Base-by-base conservation (phyloP, 768 basidiomycete genomes). In the Clavaria fumosa region DNA sequence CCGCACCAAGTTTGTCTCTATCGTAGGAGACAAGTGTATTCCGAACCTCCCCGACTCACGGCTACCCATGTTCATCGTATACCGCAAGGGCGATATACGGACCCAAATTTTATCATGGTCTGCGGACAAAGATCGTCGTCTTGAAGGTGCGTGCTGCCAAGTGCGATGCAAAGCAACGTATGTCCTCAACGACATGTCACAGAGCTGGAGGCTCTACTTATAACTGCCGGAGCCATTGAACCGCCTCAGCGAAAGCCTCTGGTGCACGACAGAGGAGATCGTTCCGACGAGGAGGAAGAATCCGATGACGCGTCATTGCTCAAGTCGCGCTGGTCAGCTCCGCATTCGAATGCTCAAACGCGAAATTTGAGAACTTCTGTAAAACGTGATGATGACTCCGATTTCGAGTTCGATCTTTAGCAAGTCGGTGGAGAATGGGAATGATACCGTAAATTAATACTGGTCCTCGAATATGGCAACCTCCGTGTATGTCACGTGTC, bases 11-110 rank as follows among this genome's bases (percentile, higher is more conserved):
- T 95, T 99, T 47, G 81, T 96, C 43, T 88, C 85, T 7, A 97
- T 97, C 48, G 75, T 90, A 3, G 89, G 90, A 24, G 73, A 85
- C 59, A 89, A 89, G 56, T 93, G 89, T 61, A 95, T 99, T 48
- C 77, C 84, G n/a, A 80, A 96, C 57, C 76, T 97, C 23, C 93
- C 91, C 10, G 95, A 96, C 48, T 66, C 72, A 24, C 76, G 89
- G 36, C 59, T 89, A 27, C 95, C 95, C 1, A 97, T 93, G 67
- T 61, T 97, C 40, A 76, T 99, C 45, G 61, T 93, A 21, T 97
- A 99, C 58, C 75, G 82, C 32, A 80, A 79, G 47, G 95, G 95
- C n/a, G 81, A 90, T 31, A 79, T 97, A 23, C 63, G 70, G 33
- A 80, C 82, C 44, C 89, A 96, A 54, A 63, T 95, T 9, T 64